A percentile compares a stretch with the other conserved stretches of the same genome.
These are phyloP conservation scores for Solidago caesia DNA, from an alignment of 129 eudicot species.

Conservation along the genomic window DNA sequence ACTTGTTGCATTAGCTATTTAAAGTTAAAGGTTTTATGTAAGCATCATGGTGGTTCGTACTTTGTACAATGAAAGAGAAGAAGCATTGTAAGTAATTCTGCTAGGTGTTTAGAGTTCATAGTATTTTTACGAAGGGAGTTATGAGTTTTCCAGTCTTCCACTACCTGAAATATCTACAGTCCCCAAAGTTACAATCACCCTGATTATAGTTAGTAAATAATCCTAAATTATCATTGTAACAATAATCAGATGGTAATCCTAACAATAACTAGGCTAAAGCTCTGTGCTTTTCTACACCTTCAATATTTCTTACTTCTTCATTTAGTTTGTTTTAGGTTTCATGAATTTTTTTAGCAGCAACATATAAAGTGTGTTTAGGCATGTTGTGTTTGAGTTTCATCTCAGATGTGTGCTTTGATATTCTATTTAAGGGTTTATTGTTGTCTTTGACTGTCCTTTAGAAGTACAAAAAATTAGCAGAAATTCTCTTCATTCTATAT, in stretches of 20 bases:
- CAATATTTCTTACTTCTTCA: too few species aligned
- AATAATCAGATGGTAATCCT: too few species aligned
- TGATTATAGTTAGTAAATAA: too few species aligned
- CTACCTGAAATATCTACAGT: neutral
- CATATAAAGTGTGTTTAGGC: neutral
- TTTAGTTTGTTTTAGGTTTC: neutral
- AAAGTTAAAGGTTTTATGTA: neutral
- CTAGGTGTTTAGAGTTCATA: neutral
- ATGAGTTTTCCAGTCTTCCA: neutral
- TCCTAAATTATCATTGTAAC: too few species aligned
- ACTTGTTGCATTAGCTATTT: neutral
- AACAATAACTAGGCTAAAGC: too few species aligned
- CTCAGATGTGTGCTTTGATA: neutral
- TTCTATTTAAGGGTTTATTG: neutral
- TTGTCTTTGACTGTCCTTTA: constrained; percentile 5
- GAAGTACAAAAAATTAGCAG: neutral
- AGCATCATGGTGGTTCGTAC: neutral
- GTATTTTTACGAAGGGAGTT: neutral
- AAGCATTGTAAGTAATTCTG: neutral
- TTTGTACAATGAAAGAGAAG: neutral
- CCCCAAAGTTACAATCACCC: neutral
- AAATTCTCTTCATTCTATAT: neutral
- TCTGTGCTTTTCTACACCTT: too few species aligned
- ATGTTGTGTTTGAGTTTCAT: constrained; percentile 17
- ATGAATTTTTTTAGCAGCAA: neutral